A percentile compares a stretch with the other conserved stretches of the same genome.
phyloP scores from a whole-genome alignment of 1,139 yeast genomes.

The Petasospora rhodanensis region DNA sequence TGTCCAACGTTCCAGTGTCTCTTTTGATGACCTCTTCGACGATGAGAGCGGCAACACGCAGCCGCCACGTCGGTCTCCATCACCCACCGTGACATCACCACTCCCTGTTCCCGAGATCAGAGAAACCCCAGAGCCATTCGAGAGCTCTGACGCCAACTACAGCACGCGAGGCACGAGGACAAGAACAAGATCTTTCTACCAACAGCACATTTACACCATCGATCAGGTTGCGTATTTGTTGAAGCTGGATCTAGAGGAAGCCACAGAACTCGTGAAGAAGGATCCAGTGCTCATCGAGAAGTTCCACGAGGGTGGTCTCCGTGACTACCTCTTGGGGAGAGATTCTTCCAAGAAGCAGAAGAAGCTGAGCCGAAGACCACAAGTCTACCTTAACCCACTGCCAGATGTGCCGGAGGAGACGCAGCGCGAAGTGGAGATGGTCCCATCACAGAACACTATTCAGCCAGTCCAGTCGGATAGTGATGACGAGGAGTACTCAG shows the following conservation, averaged over 20 bases:
- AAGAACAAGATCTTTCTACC: conserved; percentile 19
- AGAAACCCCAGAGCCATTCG: neutral
- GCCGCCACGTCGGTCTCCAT: neutral
- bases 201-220: conserved; percentile 24
- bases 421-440: neutral
- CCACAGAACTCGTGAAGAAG: conserved; percentile 18
- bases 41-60: conserved; percentile 2
- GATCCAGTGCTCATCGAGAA: conserved; percentile 20
- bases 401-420: neutral
- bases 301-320: conserved; percentile 18
- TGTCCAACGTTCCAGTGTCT: neutral
- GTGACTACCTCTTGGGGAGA: conserved; percentile 9
- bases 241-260: conserved; percentile 16
- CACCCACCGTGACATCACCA: neutral
- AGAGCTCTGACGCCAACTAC: neutral
- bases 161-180: conserved; percentile 12
- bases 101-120: neutral
- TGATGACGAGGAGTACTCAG: conserved; percentile 4
- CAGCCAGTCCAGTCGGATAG: neutral
- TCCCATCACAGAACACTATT: neutral
- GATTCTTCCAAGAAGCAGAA: neutral
- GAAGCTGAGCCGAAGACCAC: too few relatives aligned
- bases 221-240: conserved; percentile 21
- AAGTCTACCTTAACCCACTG: neutral
- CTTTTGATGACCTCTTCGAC: conserved; percentile 5